Base-by-base conservation (phyloP, 2,329 filamentous ascomycete species). In the Fusarium humuli region DNA sequence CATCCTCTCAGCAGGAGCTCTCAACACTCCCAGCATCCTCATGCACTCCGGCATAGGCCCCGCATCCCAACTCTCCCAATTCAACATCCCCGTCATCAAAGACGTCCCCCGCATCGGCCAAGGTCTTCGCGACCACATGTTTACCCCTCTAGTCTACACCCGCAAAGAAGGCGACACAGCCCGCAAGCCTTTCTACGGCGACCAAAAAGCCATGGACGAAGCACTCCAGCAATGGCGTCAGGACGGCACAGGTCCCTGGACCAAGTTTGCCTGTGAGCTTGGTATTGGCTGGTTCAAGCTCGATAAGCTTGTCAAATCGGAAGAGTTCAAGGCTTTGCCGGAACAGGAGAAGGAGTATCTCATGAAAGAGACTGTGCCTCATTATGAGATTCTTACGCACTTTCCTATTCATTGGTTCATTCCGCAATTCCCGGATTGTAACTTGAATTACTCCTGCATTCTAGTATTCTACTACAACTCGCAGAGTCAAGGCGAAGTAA, bases 361-460 rank as follows among this genome's bases (percentile, higher is more conserved):
- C 2, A 75, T 73, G 45, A 80, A 80, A 22, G 79, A 83, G 16
- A 87, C 85, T 1, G 81, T 90, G 4, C 89, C 89, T 1, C 83
- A 86, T 49, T 89, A 83, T 67, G 89, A 91, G 69, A 75, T 90
- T 18, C 58, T 84, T 11, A 83, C 80, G 3, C 83, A 86, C 61
- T 80, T 83, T 60, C 81, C 82, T 0, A 68, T 82, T 6, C 84
- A 85, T 66, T 81, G 74, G 73, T 78, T 81, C 56, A 58, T 82
- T 1, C 84, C 84, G 0, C 73, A 77, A 2, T 79, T 83, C 37
- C 74, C 80, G 0, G 54, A 73, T 6, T 70, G 75, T 3, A 73
- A 77, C 7, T 78, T 82, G 18, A 81, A 80, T 78, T 85, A 85
- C 70, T 76, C 80, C 1, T 81, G 79, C 30, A 64, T 86, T 6